phyloP scores from a whole-genome alignment of 2,329 filamentous ascomycete genomes.

The Ophiocordyceps robertsii region DNA sequence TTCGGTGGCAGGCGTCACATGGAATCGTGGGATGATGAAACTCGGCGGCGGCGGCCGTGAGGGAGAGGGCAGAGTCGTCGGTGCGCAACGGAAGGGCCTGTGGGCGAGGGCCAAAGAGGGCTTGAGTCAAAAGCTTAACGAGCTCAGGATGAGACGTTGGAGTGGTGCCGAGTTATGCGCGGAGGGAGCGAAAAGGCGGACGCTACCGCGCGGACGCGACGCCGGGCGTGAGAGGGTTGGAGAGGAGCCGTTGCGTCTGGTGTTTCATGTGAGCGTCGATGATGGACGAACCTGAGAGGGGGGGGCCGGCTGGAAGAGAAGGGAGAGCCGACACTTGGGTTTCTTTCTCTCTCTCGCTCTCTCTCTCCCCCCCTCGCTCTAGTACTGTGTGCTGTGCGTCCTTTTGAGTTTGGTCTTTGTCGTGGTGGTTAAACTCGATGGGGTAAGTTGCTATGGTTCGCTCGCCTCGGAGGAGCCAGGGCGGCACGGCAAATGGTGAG shows the following conservation, averaged over 20 bases:
- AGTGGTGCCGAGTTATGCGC: background rate
- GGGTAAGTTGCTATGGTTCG: too few species aligned
- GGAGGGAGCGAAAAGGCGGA: background rate
- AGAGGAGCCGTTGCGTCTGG: background rate
- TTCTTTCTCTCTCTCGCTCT: too few species aligned
- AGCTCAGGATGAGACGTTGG: background rate
- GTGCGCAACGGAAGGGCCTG: background rate
- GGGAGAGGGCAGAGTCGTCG: background rate
- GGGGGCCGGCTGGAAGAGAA: too few species aligned
- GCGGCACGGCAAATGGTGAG: too few species aligned
- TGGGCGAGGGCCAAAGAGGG: too few species aligned
- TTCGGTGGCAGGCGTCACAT: background rate
- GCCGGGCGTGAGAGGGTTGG: background rate
- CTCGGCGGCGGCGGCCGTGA: background rate
- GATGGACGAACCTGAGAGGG: too few species aligned
- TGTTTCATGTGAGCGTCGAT: constrained; percentile 1
- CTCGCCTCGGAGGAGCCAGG: too few species aligned
- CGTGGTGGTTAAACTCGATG: too few species aligned
- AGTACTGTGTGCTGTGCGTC: too few species aligned
- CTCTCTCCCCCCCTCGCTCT: too few species aligned
- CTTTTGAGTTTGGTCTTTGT: too few species aligned
- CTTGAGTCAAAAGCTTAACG: background rate
- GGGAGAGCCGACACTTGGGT: background rate
- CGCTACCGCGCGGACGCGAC: background rate
- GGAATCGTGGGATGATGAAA: background rate